Evolutionary conservation across 148 eudicot species (phyloP), one percentile per base, ranked within the genome.

Genomic region (Mesembryanthemum crystallinum): DNA sequence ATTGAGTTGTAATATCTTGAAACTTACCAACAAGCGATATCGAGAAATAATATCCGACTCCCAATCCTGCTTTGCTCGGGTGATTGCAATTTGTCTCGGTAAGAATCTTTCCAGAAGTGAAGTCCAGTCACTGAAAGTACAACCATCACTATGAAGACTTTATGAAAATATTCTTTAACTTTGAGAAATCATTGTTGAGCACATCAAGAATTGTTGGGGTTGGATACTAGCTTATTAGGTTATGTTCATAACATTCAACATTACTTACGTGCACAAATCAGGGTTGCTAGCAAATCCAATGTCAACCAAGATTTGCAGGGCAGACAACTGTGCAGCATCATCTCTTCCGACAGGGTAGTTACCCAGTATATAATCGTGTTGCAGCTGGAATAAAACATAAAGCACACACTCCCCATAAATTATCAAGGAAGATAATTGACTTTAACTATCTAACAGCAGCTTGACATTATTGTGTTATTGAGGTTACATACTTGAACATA

Each of bases 301-400:
- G 74, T 96, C 98, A 78, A 92, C 98, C 79, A 91, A 84, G 80
- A 96, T 96, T 71, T 96, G 99, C 79, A 96, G 69, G 9, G 98
- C 99, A 71, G 96, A 92, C 54, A 96, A 69, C 69, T 96, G 97
- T 67, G 94, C 97, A 64, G 99, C 92, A 82, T 96, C 99, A 79
- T 91, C 98, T 81, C 88, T 92, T 81, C 99, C 99, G 79, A 96
- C 97, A 63, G 99, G 99, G 81, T 96, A 96, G 78, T 96, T 92
- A 32, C 99, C 99, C 85, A 87, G 58, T 77, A 96, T 91, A 85
- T 92, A 96, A 86, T 96, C 99, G 83, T 96, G 98, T 92, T 96
- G 99, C 73, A 91, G 72, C 98, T 94, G 86, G 67, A 79, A 69
- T 57, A 72, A 35, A 63, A 75, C 2, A 49, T 28, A 30, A 55